These are phyloP conservation scores for Castanea crenata DNA, from an alignment of 306 rosid species.

Conservation along the genomic window DNA sequence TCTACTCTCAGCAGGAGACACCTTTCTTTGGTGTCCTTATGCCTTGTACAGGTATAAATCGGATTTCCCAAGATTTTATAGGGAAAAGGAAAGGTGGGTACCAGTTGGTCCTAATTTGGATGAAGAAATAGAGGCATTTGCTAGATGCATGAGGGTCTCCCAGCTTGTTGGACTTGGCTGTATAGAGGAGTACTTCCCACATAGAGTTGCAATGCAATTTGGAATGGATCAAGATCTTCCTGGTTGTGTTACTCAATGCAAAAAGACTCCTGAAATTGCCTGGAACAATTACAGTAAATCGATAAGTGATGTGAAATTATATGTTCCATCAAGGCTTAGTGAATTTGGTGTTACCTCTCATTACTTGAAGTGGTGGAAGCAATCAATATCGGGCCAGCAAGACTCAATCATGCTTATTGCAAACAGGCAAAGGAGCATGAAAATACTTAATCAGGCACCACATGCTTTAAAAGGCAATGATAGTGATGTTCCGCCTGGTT, in stretches of 20 bases:
- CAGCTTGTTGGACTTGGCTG: conserved; percentile 42
- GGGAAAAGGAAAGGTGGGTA: conserved; percentile 27
- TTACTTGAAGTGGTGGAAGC: conserved; percentile 13
- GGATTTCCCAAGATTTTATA: conserved; percentile 20
- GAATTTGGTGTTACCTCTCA: conserved; percentile 10
- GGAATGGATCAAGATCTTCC: conserved; percentile 38
- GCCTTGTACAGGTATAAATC: conserved; percentile 12
- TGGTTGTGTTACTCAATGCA: background rate
- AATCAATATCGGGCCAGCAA: background rate
- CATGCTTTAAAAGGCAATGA: background rate
- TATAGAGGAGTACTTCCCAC: conserved; percentile 42
- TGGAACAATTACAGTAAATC: conserved; percentile 35
- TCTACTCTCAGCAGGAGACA: conserved; percentile 23
- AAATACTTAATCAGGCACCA: background rate
- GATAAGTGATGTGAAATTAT: conserved; percentile 11
- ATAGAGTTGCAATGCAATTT: too few relatives aligned
- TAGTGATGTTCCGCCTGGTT: conserved; percentile 24
- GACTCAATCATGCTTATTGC: too few relatives aligned
- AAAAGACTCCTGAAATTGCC: conserved; percentile 11
- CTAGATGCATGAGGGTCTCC: conserved; percentile 38
- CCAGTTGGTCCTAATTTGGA: conserved; percentile 14
- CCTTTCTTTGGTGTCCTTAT: conserved; percentile 55
- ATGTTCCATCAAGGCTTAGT: conserved; percentile 32
- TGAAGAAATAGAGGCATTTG: conserved; percentile 14
- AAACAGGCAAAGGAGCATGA: too few relatives aligned